Evolutionary conservation across 2,329 filamentous ascomycete species (phyloP), one percentile per base, ranked within the genome.

Genomic region (Lizonia empirigonia): DNA sequence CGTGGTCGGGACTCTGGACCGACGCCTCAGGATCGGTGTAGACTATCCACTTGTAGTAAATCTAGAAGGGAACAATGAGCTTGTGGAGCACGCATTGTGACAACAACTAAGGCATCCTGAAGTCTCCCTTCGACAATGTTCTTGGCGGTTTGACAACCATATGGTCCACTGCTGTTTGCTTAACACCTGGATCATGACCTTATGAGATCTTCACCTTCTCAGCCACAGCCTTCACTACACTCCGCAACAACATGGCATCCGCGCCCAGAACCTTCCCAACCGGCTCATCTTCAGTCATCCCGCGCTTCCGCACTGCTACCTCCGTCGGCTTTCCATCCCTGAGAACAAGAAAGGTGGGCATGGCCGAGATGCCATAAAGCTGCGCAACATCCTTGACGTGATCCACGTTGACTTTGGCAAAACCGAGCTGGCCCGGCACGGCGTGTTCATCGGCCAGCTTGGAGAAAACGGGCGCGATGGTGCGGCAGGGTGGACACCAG

Each of bases 401-500:
- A 59, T 82, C 80, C 16, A 82, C 80, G 48, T 82, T 78, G 34
- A 82, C 75, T 68, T 82, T 81, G 51, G 75, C 73, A 63, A 83
- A 83, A n/a, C 70, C 74, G 18, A 82, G 70, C 30, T 69, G 69
- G n/a, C 69, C 69, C 0, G 69, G 63, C 16, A 76, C 70, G 22
- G 70, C 56, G 62, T 82, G 76, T 22, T 75, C 69, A 22, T 75
- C 70, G 54, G 79, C 78, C 55, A 82, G 73, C 58, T 79, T 73
- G 36, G 76, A 76, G 64, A 80, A 77, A 53, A 77, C 64, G 20
- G 80, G 80, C 0, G 75, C 74, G 46, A 82, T 79, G 44, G 75
- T 71, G 61, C 79, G 79, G 74, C 80, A 82, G 13, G 80, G 80
- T 1, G 78, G 79, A 64, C 80, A 82, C 79, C 81, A 55, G 82